Evolutionary conservation across 768 basidiomycete genomes (phyloP).

Genomic region (Botryobasidium botryosum): DNA sequence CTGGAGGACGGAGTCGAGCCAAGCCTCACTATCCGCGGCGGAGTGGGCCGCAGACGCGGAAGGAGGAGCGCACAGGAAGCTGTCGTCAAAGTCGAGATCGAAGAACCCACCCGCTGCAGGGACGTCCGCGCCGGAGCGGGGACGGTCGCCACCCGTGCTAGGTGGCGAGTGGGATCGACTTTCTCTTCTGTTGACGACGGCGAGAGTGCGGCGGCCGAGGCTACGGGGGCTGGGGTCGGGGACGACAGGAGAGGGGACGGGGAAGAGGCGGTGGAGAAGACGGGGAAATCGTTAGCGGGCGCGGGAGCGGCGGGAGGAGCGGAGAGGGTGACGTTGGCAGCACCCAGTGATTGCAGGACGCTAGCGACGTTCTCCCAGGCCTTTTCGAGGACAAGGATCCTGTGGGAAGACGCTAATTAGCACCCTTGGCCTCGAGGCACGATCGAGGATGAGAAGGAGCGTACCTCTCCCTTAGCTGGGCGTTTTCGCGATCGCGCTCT

Average conservation of each 20-base stretch:
- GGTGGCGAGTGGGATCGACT: constrained; percentile 75
- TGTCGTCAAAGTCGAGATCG: constrained; percentile 4
- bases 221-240: constrained; percentile 17
- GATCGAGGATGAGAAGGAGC: constrained; percentile 15
- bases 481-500: constrained; percentile 46
- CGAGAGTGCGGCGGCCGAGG: not conserved
- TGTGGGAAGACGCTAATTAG: too few relatives aligned
- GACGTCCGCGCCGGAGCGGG: constrained; percentile 39
- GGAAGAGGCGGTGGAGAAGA: constrained; percentile 21
- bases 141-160: constrained; percentile 93
- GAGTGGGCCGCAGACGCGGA: too few relatives aligned
- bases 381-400: too few relatives aligned
- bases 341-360: too few relatives aligned
- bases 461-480: constrained; percentile 50
- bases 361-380: too few relatives aligned
- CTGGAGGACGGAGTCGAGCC: too few relatives aligned
- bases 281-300: constrained; percentile 19
- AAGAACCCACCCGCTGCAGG: constrained; percentile 79
- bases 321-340: constrained; percentile 12
- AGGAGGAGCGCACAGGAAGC: too few relatives aligned
- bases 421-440: too few relatives aligned
- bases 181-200: constrained; percentile 22
- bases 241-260: constrained; percentile 19
- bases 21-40: too few relatives aligned
- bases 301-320: constrained; percentile 14